Percentiles rank a stretch among this genome's conserved stretches.
phyloP scores from a whole-genome alignment of 2,329 filamentous ascomycete genomes.

The Xylaria polymorpha region DNA sequence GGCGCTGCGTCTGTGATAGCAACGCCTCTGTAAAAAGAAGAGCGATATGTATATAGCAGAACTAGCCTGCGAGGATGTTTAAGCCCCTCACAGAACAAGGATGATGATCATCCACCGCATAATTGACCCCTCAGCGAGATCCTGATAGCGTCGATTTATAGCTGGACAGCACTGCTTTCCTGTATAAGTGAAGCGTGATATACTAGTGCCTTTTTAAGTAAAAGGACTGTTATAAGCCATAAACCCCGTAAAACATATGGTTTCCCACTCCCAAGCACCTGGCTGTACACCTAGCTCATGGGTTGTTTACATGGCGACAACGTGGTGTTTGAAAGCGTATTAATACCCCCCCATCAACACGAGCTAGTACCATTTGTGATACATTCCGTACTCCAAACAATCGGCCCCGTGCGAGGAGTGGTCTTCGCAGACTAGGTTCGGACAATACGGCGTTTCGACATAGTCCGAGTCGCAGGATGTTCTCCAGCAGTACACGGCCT shows the following conservation, averaged over 20 bases:
- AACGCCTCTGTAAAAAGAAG: background rate
- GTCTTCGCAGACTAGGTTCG: conserved; percentile 40
- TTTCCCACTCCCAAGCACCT: background rate
- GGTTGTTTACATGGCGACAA: background rate
- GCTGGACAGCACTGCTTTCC: background rate
- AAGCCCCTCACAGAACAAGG: background rate
- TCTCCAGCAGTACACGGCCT: conserved; percentile 41
- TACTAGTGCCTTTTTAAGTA: background rate
- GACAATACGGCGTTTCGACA: conserved; percentile 41
- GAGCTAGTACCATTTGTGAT: conserved; percentile 36
- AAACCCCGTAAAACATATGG: background rate
- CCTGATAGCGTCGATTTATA: background rate
- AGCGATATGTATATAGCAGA: background rate
- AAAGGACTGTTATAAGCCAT: background rate
- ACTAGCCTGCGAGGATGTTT: background rate
- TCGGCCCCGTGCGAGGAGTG: conserved; percentile 40
- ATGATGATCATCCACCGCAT: background rate
- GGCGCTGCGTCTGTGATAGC: background rate
- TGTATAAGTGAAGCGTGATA: background rate
- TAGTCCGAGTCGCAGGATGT: conserved; percentile 43
- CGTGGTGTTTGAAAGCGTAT: background rate
- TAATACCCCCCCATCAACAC: background rate
- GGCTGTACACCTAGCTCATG: background rate
- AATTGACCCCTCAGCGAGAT: background rate
- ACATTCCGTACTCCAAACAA: conserved; percentile 42